Base-by-base conservation (phyloP, 352 stramenopile genomes). In the Hyaloperonospora brassicae region DNA sequence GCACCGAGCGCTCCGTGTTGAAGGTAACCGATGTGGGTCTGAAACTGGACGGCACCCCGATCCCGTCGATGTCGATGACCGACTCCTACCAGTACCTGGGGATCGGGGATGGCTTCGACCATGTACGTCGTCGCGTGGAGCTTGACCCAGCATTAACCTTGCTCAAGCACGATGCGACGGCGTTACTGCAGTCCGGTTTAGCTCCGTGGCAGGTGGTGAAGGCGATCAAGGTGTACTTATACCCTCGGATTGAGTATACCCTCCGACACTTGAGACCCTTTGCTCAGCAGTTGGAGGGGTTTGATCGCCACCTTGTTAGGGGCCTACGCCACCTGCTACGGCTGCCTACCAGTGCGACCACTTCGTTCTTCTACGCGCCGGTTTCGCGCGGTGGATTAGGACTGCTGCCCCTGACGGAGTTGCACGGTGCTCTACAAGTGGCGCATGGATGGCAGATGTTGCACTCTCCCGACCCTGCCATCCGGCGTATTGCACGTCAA, bases 381-480 rank as follows among this genome's bases (percentile, higher is more conserved):
- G 7, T 49, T 12, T 62, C 47, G 46, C 30, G 47, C 10, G 47
- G 41, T n/a, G 47, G 55, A n/a, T 12, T 55, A 1, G 55, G 47
- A 0, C 14, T 55, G 0, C n/a, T 54, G 11, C 23, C 49, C 0
- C 36, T 62, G 31, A 46, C 25, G 36, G 55, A 62, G 42, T 44
- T 54, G 35, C 49, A 53, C n/a, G 55, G 41, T 0, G 44, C 55
- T 30, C 35, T 58, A 1, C 50, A 50, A 27, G 11, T 63, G 0
- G 44, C 23, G 2, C 38, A 63, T 14, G 45, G 44, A 6, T 62
- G 49, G 50, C 45, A 58, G 39, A 58, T 57, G 50, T 27, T 63
- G 1, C 11, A 63, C 50, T 55, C 55, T 2, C 5, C 14, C 1
- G 49, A 57, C 55, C 48, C 34, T 0, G 38, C 40, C 40, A 50